Percentiles rank a stretch among this genome's conserved stretches.
Conservation (phyloP, 768 basidiomycete genomes). For the Tulasnella calospora region DNA sequence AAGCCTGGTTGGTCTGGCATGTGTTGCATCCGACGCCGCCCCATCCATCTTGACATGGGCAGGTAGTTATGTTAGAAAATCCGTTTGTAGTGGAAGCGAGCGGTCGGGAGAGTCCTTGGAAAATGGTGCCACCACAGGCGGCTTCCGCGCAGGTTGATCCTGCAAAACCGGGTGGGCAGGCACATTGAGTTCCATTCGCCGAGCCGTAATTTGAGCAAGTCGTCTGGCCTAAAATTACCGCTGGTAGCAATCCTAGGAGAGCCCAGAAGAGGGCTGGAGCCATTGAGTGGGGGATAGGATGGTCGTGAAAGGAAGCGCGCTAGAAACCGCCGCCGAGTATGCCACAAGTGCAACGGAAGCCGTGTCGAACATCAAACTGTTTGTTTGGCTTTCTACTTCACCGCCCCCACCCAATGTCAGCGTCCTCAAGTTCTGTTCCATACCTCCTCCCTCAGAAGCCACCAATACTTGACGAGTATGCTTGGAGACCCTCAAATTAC, state of each 20-base stretch:
- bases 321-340: not conserved
- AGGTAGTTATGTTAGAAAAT: conserved; percentile 65
- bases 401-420: not conserved
- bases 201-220: conserved; percentile 68
- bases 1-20: conserved; percentile 61
- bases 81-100: conserved; percentile 45
- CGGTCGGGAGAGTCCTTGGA: conserved; percentile 59
- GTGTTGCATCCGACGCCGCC: conserved; percentile 71
- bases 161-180: conserved; percentile 79
- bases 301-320: not conserved
- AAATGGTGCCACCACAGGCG: conserved; percentile 76
- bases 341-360: not conserved
- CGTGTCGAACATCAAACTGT: not conserved
- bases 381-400: not conserved
- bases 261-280: not conserved
- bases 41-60: conserved; percentile 73
- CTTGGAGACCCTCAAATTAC: conserved; percentile 71
- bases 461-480: conserved; percentile 3
- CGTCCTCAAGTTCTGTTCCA: conserved; percentile 3
- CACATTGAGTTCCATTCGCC: conserved; percentile 53
- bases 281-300: not conserved
- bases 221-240: not conserved
- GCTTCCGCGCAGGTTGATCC: conserved; percentile 63
- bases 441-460: conserved; percentile 3
- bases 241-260: not conserved